These are phyloP conservation scores for Mentha longifolia DNA, from an alignment of 257 asterid genomes.

Conservation along the genomic window DNA sequence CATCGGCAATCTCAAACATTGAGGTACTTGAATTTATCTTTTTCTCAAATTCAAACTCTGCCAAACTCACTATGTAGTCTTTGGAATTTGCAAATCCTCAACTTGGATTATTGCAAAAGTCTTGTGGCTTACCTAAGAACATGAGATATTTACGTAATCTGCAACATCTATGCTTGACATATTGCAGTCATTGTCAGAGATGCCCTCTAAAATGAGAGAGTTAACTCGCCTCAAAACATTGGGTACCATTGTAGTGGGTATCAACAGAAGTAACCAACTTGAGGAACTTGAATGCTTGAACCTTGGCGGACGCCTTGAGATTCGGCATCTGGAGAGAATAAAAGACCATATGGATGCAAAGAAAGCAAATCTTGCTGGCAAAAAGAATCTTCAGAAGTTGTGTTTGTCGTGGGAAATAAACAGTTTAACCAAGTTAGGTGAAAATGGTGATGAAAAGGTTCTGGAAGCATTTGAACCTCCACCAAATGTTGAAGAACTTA, in stretches of 20 bases:
- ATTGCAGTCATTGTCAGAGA: conserved; percentile 1
- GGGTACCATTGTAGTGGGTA: conserved; percentile 31
- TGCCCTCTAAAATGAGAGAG: conserved; percentile 38
- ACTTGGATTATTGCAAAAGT: neutral
- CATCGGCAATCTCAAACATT: conserved; percentile 36
- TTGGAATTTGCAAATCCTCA: conserved; percentile 42
- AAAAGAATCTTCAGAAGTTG: too few relatives aligned
- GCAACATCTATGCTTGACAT: conserved; percentile 21
- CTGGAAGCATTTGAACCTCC: too few relatives aligned
- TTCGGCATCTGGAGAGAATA: conserved; percentile 24
- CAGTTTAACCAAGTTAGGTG: too few relatives aligned
- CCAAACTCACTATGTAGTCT: conserved; percentile 37
- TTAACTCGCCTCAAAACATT: conserved; percentile 34
- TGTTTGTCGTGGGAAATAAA: too few relatives aligned
- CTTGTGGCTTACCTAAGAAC: conserved; percentile 41
- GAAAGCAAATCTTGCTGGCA: conserved; percentile 28
- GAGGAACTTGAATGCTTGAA: conserved; percentile 38
- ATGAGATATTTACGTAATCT: conserved; percentile 34
- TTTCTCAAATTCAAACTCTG: conserved; percentile 12
- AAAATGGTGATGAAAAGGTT: too few relatives aligned
- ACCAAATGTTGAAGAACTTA: too few relatives aligned
- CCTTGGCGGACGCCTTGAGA: conserved; percentile 28
- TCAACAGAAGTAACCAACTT: conserved; percentile 27
- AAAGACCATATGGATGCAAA: too few relatives aligned
- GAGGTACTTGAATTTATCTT: conserved; percentile 13